Evolutionary conservation across 805 yeast species (phyloP), one percentile per base, ranked within the genome.

Genomic region (Kuraishia borneana): DNA sequence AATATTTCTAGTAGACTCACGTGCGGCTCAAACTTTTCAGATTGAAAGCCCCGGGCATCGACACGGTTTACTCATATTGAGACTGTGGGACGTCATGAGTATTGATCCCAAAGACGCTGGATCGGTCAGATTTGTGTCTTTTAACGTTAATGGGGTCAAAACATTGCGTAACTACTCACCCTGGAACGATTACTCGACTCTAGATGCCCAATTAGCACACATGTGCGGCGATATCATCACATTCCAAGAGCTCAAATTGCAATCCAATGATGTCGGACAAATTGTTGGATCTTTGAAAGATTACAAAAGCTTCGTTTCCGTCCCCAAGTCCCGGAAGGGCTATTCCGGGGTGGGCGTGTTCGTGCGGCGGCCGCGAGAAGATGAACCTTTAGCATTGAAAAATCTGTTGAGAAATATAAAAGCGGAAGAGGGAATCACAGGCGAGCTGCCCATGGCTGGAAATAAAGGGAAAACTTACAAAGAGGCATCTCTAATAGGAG

Each of bases 391-490:
- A 1, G 30, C 41, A 17, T 36, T 58, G 2, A 50, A 45, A 34
- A 48, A 51, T 14, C 50, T 65, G 2, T 49, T 87, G 18, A 56
- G 64, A 2, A 84, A 85, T 1, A 33, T 69, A 3, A 73, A 70
- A 42, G 96, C 88, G 0, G 97, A 92, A 50, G 95, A 89, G 53
- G 98, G 98, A 0, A 61, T 92, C 6, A 81, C 96, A 0, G 98
- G 97, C 0, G 56, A 60, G 39, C 49, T 75, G 20, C 43, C 43
- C 21, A 38, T 46, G 8, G 46, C 46, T 3, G 18, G 18, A 12
- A 39, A 36, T 18, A 32, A 36, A 29, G 43, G 25, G 26, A 38
- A 7, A 31, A 44, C 45, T 3, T 55, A 50, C 44, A 39, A 54
- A 20, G 58, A 57, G 13, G 41, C 55, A 12, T 36, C 9, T 19